Evolutionary conservation across 2,329 filamentous ascomycete species (phyloP), one percentile per base, ranked within the genome.

Genomic region (Fusarium sambucinum): DNA sequence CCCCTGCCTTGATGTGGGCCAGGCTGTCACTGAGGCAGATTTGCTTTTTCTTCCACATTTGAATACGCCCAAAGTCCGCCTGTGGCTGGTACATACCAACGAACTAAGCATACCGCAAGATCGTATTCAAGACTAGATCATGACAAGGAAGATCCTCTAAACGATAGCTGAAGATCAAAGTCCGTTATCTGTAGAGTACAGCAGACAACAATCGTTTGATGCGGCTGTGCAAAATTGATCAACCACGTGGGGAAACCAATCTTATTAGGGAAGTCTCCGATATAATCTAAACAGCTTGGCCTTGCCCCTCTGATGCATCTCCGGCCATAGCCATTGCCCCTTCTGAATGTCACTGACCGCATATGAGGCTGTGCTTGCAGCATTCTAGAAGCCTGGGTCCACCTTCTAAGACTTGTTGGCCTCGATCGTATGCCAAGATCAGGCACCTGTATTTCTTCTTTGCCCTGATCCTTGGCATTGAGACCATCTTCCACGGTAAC

Each of bases 1-100:
- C 16, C 61, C 61, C 5, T 64, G 59, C 5, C 7, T 4, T 3
- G 14, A 8, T 29, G 46, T 52, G 44, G 38, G 47, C 16, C 44
- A 44, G 61, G 60, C 61, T 59, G 61, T 64, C 61, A 65, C 61
- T 53, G 40, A 65, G 61, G 61, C 61, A 64, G 61, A 64, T 27
- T 64, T 12, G n/a, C 27, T 59, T 30, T 59, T 37, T 29, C 23
- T 59, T 44, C 37, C 12, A 10, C 23, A 16, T 21, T 29, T 21
- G 7, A 42, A 44, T 55, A 62, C 57, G 57, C 59, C 29, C 42
- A 33, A 47, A 56, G 19, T 55, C 35, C 57, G 41, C 27, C 2
- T 25, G 33, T 54, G 23, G 25, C 40, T 41, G 35, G 19, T 29
- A 21, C 32, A 33, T 9, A 33, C 14, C 30, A 2, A 16, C 14